Evolutionary conservation across 495 filamentous ascomycete species (phyloP), one percentile per base, ranked within the genome.

Genomic region (Aspergillus kassunensis): DNA sequence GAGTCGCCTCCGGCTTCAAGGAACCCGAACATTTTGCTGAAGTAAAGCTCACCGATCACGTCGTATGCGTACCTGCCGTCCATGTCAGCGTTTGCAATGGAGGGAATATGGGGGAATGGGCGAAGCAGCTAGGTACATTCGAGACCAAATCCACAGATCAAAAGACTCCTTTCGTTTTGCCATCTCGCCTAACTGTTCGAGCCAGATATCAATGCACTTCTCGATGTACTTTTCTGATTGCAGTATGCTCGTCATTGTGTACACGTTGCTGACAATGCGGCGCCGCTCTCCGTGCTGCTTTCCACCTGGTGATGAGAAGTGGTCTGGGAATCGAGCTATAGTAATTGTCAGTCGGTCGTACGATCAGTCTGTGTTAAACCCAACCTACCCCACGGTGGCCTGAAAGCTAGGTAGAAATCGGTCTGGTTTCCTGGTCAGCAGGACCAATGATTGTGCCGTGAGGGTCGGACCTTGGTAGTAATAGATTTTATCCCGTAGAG

Each of bases 1-100:
- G 54, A 24, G 29, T 63, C 55, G 13, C 49, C 18, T 24, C 35
- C 29, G 9, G 19, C 49, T 48, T 62, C 45, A 31, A 71, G 64
- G 41, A 71, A 70, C 19, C 66, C 68, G 45, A 69, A 71, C 54
- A 62, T 67, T 16, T 58, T 61, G 45, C 68, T 57, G 36, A 64
- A 73, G 55, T 60, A 73, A 25, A 73, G 58, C 47, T 73, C 69
- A 11, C 69, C 66, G 50, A 73, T 51, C 5, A 68, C 61, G 44
- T 73, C 68, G 47, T 63, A 67, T 11, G 63, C 61, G 41, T 67
- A 70, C 62, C 64, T 71, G 33, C 21, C 23, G 23, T 10, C n/a
- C 31, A 34, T 16, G 19, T 19, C 12, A 37, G 35, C 35, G 6
- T 37, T 16, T 7, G 33, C 33, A n/a, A 36, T 16, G n/a, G 10